Base-by-base conservation (phyloP, 2,329 filamentous ascomycete species). In the Helicocarpus griseus region DNA sequence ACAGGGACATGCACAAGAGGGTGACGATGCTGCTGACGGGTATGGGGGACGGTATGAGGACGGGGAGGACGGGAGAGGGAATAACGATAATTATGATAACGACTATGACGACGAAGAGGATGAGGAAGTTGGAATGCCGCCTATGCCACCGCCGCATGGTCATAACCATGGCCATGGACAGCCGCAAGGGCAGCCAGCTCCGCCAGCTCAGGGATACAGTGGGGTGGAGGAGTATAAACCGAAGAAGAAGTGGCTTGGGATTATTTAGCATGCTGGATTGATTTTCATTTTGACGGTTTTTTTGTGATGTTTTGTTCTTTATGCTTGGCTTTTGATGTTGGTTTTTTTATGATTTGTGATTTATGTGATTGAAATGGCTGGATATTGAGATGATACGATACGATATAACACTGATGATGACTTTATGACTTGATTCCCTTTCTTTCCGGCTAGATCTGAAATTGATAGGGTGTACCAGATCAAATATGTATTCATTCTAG, bases 171-270 rank as follows among this genome's bases (percentile, higher is more conserved):
- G 14, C 2, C 45, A 29, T 5, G 45, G 26, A 14, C 39, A 47
- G 22, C 8, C 3, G n/a, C 21, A 48, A 38, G 19, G 29, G 1
- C 38, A 40, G n/a, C 26, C 40, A 33, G 33, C 46, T n/a, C 11
- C 38, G 19, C 40, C 45, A 48, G 28, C 47, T 21, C 54, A 55
- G 46, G 59, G 64, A 40, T 67, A 67, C 54, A 56, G 56, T 6
- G 62, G 64, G 14, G 60, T 66, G 22, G 63, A 67, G 47, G 63
- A 64, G 7, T 66, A 66, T 48, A 54, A 61, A 48, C 57, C 60
- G 14, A 60, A 54, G 53, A 58, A 60, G 47, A 60, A 60, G 46
- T 55, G 60, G 48, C 53, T 58, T 50, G 55, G 55, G 35, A 57
- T 58, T 40, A 50, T 56, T 53, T 58, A 52, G 49, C 8, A 13